Base-by-base conservation (phyloP, 164 flowering plant species). In the Magnolia sinica region DNA sequence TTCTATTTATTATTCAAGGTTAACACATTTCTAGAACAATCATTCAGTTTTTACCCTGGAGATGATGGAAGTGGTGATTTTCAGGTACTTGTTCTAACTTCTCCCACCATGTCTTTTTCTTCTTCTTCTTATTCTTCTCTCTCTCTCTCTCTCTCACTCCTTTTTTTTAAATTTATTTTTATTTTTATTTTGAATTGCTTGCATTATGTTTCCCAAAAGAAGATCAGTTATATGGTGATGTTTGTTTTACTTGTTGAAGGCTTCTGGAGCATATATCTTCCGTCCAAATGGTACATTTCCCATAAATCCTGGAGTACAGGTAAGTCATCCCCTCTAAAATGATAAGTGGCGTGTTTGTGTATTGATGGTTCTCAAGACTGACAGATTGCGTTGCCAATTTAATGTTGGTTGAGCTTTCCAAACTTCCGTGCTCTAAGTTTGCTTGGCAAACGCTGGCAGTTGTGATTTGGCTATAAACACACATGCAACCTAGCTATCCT, bases 241-340 rank as follows among this genome's bases (percentile, higher is more conserved):
- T 72, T 10, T 66, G 23, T 64, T 61, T 50, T 37, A 58, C 50
- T 73, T 85, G 50, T 79, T 81, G 81, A 79, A 95, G 98, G 97
- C 96, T 29, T 92, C 99, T 71, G 98, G 98, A 72, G 98, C 99
- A 72, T 96, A 96, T 81, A 79, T 96, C 76, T 96, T 96, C 79
- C 97, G 99, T 73, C 99, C 98, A 77, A 94, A 92, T 88, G 89
- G 87, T 50, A 89, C 93, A 75, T 85, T 79, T 85, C 81, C 81
- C 58, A 83, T 92, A 72, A 80, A 82, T 70, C 82, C 91, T 71
- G 88, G 83, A 61, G 80, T 70, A 76, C 79, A 88, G 97, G 99
- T 92, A 83, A 16, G 45, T 4, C 45, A 37, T 37, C 45, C 45
- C 45, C 45, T 37, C 45, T 37, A 37, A 37, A 37, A 37, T 37